Evolutionary conservation across 2,329 filamentous ascomycete genomes (phyloP).

Genomic region (Coniochaeta ligniaria): DNA sequence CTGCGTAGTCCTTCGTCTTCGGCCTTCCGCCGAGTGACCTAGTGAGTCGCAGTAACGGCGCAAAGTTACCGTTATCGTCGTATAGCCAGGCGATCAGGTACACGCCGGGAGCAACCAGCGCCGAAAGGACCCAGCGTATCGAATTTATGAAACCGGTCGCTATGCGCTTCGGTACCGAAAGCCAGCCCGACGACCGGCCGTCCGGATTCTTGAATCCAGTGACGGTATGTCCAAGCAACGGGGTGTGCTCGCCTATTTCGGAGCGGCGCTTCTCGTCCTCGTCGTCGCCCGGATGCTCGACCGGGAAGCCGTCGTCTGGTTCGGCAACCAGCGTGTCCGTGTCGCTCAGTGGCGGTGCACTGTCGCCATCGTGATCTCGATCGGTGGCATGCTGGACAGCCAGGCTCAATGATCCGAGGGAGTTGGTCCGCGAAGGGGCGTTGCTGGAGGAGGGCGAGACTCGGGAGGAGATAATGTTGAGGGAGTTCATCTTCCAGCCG

Average conservation of each 20-base stretch:
- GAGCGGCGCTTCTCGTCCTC: constrained; percentile 5
- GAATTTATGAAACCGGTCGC: constrained; percentile 67
- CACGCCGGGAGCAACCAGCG: constrained; percentile 70
- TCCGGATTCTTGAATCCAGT: constrained; percentile 6
- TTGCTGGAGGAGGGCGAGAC: constrained; percentile 58
- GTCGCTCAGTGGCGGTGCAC: constrained; percentile 11
- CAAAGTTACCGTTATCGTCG: constrained; percentile 71
- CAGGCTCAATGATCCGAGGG: constrained; percentile 45
- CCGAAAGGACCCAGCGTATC: constrained; percentile 70
- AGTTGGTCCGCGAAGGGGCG: constrained; percentile 52
- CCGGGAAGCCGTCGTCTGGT: constrained; percentile 24
- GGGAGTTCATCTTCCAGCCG: constrained; percentile 79
- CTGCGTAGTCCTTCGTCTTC: constrained; percentile 33
- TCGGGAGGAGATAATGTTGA: constrained; percentile 87
- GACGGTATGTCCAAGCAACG: constrained; percentile 43
- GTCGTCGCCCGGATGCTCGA: constrained; percentile 15
- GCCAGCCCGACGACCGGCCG: constrained; percentile 39
- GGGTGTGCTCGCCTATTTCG: constrained; percentile 57
- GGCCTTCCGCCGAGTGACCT: constrained; percentile 48
- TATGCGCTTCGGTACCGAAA: constrained; percentile 59
- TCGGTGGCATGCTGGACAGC: constrained; percentile 30
- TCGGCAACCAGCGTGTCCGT: constrained; percentile 23
- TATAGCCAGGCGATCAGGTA: constrained; percentile 81
- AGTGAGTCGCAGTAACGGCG: constrained; percentile 66
- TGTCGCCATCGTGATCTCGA: constrained; percentile 21